Evolutionary conservation across 257 asterid species (phyloP).

Genomic region (Mitragyna speciosa): DNA sequence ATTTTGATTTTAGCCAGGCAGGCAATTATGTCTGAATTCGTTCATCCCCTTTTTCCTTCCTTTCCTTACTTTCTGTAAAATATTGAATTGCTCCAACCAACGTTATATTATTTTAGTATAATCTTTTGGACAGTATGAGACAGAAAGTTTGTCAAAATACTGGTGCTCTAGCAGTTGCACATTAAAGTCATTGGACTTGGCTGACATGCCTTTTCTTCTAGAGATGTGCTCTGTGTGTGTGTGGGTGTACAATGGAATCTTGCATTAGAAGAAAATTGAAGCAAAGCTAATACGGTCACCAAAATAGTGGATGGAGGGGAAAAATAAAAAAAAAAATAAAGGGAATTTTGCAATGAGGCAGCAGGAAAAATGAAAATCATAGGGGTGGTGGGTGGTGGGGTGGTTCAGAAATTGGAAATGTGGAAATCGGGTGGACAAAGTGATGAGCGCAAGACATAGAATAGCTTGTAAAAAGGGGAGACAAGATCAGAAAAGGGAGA

Average conservation of each 20-base stretch:
- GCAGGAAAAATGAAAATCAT: background rate
- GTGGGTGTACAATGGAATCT: background rate
- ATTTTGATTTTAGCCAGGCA: background rate
- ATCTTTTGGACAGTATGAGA: background rate
- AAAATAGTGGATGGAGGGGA: background rate
- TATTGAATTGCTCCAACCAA: background rate
- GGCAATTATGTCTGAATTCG: background rate
- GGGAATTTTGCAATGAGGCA: no score
- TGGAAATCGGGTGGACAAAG: slow-evolving; percentile 29
- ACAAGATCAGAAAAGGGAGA: slow-evolving; percentile 34
- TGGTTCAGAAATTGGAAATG: background rate
- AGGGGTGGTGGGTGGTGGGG: background rate
- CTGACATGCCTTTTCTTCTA: no score
- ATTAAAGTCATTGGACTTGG: background rate
- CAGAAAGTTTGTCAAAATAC: background rate
- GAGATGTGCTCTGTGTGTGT: background rate
- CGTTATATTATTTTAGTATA: no score
- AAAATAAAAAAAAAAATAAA: no score
- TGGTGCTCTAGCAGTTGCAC: background rate
- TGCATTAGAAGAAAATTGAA: background rate
- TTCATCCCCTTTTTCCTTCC: background rate
- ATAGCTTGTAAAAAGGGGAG: slow-evolving; percentile 38
- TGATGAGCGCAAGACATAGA: slow-evolving; percentile 33
- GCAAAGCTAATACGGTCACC: background rate
- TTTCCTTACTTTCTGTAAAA: background rate